Evolutionary conservation across 345 rosid genomes (phyloP), one percentile per base, ranked within the genome.

Genomic region (Gossypium turneri): DNA sequence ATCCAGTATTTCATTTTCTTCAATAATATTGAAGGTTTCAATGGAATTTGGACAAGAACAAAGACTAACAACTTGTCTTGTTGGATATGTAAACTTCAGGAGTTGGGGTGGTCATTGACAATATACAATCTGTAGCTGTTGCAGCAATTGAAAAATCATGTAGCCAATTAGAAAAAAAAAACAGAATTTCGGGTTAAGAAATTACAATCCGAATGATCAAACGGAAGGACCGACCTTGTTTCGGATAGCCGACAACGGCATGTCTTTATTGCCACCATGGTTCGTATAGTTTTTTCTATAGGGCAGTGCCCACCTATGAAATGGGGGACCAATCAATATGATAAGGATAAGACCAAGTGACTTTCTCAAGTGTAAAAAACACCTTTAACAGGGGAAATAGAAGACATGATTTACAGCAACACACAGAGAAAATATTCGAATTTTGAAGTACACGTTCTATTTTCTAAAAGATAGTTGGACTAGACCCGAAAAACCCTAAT

Each of bases 261-360:
- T 43, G 79, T 78, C 83, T 68, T 55, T 55, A 12, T 79, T 81
- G 16, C 72, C 48, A 15, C 72, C 70, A 41, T 61, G 76, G 76
- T 67, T 61, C 74, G 72, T 62, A 24, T 52, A 43, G 76, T 58
- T 56, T 74, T 74, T 69, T 72, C 53, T 34, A 73, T 24, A 76
- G 16, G 65, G 78, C 77, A 67, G 78, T 41, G 61, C 67, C 78
- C 66, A 75, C 78, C 88, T 85, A 80, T 79, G 75, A 76, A 71
- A 70, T 3, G 17, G 83, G 70, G 79, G 80, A 56, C 60, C 60
- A 56, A 9, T 56, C 60, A 56, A 56, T 20, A 19, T 19, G 60
- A 56, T 20, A 20, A 56, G 27, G 20, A 56, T 2, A 56, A 56
- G 60, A 19, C 19, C 59, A 55, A 2, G 59, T 20, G 59, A 55